Percentiles rank a stretch among this genome's conserved stretches.
These are phyloP conservation scores for Amanita brunnescens DNA, from an alignment of 768 basidiomycete species.

Conservation along the genomic window DNA sequence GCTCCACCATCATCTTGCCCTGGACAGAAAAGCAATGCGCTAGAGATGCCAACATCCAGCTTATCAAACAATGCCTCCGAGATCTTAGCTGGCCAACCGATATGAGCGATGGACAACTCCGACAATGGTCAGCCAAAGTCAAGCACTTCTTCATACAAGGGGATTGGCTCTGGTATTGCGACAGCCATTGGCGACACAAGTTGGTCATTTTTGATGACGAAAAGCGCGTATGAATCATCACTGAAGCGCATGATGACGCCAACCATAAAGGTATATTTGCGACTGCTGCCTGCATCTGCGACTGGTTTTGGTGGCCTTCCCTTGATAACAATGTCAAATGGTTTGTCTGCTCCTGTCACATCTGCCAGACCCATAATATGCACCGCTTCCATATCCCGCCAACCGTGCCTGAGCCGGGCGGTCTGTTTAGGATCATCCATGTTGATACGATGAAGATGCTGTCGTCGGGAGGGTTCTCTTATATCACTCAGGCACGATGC, in stretches of 20 bases:
- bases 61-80: too few species aligned
- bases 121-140: too few species aligned
- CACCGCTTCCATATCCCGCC: neutral
- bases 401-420: neutral
- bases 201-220: neutral
- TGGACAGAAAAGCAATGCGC: neutral
- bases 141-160: neutral
- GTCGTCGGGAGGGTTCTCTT: neutral
- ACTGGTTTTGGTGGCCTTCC: constrained; percentile 22
- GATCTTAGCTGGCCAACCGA: too few species aligned
- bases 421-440: neutral
- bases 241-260: constrained; percentile 2
- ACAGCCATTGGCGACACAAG: neutral
- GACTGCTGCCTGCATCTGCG: neutral
- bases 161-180: neutral
- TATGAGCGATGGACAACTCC: too few species aligned
- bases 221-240: neutral
- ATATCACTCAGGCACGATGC: neutral
- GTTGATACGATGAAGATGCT: neutral
- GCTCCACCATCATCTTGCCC: neutral
- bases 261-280: constrained; percentile 18
- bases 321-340: constrained; percentile 20
- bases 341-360: constrained; percentile 27
- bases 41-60: too few species aligned
- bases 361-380: constrained; percentile 26